Percentiles rank a stretch among this genome's conserved stretches.
phyloP scores from a whole-genome alignment of 768 basidiomycete genomes.

The Royoungia palumana region DNA sequence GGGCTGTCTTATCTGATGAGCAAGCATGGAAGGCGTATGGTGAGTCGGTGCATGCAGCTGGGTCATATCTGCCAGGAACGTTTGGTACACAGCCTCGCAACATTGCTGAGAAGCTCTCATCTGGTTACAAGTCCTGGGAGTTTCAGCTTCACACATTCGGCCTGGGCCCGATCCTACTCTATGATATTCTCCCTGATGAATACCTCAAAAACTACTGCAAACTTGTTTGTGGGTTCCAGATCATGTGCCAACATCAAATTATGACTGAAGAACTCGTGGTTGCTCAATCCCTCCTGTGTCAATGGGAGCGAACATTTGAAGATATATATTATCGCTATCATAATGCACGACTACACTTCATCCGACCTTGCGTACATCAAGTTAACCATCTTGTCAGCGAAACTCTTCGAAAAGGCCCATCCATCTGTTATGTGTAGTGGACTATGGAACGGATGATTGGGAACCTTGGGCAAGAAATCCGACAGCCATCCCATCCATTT shows the following conservation, averaged over 20 bases:
- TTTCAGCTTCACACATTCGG: constrained; percentile 20
- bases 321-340: too few relatives aligned
- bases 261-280: constrained; percentile 6
- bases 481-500: too few relatives aligned
- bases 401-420: too few relatives aligned
- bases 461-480: too few relatives aligned
- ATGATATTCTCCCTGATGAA: constrained; percentile 5
- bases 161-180: constrained; percentile 18
- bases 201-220: constrained; percentile 23
- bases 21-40: not conserved
- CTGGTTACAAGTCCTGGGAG: constrained; percentile 27
- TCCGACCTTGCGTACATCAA: too few relatives aligned
- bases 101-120: too few relatives aligned
- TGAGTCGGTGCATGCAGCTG: not conserved
- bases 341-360: too few relatives aligned
- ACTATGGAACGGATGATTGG: too few relatives aligned
- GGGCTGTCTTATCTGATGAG: not conserved
- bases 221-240: constrained; percentile 22
- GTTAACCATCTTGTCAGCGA: too few relatives aligned
- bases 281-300: constrained; percentile 12
- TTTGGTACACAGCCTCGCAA: not conserved
- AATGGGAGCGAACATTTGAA: constrained; percentile 31
- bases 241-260: constrained; percentile 21
- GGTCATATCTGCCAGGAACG: not conserved
- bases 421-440: too few relatives aligned